Percentiles rank a stretch among this genome's conserved stretches.
phyloP scores from a whole-genome alignment of 805 yeast genomes.

The Candida taoyuanica region DNA sequence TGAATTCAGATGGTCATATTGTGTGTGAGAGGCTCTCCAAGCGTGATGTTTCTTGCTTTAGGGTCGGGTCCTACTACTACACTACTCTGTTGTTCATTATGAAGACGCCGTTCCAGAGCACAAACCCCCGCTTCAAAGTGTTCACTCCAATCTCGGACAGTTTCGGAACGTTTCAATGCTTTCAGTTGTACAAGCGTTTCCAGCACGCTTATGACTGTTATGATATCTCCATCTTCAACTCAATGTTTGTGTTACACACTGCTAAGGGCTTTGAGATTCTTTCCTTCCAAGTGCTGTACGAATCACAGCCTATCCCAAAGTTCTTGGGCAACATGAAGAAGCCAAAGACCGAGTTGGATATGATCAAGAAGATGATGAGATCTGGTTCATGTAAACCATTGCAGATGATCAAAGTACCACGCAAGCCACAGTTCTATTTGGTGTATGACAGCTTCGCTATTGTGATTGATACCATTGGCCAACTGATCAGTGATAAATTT shows the following conservation, averaged over 20 bases:
- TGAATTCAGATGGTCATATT: slow-evolving; percentile 30
- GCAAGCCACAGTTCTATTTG: slow-evolving; percentile 49
- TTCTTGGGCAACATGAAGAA: slow-evolving; percentile 27
- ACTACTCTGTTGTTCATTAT: slow-evolving; percentile 53
- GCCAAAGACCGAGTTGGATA: slow-evolving; percentile 31
- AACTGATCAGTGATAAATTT: slow-evolving; percentile 38
- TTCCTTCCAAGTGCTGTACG: slow-evolving; percentile 51
- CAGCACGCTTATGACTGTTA: slow-evolving; percentile 51
- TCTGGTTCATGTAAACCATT: slow-evolving; percentile 43
- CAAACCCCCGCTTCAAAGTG: slow-evolving; percentile 47
- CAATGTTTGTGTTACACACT: slow-evolving; percentile 63
- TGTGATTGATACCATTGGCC: slow-evolving; percentile 56
- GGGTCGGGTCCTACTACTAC: slow-evolving; percentile 64
- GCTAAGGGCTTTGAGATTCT: slow-evolving; percentile 62
- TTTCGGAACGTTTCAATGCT: slow-evolving; percentile 37
- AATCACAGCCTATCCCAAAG: slow-evolving; percentile 54
- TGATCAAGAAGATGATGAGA: slow-evolving; percentile 36
- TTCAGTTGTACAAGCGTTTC: slow-evolving; percentile 43
- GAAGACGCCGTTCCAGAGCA: slow-evolving; percentile 39
- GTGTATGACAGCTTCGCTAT: slow-evolving; percentile 71
- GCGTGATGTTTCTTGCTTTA: slow-evolving; percentile 57
- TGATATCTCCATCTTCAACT: slow-evolving; percentile 59
- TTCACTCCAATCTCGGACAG: slow-evolving; percentile 54
- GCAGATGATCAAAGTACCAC: slow-evolving; percentile 58
- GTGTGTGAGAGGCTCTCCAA: slow-evolving; percentile 47